These are phyloP conservation scores for Phytophthora syringae DNA, from an alignment of 352 stramenopile genomes.

Conservation along the genomic window DNA sequence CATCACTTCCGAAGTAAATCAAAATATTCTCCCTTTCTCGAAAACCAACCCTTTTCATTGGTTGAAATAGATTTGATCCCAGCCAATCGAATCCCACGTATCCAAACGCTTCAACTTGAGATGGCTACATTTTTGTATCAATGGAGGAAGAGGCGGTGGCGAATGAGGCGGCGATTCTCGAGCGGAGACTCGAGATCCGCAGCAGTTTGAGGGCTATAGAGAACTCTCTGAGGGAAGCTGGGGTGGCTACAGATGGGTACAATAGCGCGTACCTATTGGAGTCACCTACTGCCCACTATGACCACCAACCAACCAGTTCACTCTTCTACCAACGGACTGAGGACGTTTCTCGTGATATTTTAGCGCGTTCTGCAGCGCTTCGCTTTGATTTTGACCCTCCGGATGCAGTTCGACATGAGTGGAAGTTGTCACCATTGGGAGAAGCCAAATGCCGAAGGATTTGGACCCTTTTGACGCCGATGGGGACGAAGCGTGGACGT, in stretches of 20 bases:
- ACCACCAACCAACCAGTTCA: slow-evolving; percentile 14
- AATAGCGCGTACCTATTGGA: slow-evolving; percentile 60
- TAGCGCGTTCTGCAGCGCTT: slow-evolving; percentile 24
- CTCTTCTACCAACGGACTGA: slow-evolving; percentile 47
- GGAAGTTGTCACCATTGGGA: slow-evolving; percentile 50
- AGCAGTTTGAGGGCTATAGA: slow-evolving; percentile 44
- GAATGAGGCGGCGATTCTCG: slow-evolving; percentile 44
- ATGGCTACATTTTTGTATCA: slow-evolving; percentile 32
- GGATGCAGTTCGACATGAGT: slow-evolving; percentile 39
- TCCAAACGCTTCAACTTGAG: slow-evolving; percentile 15
- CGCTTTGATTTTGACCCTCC: slow-evolving; percentile 60
- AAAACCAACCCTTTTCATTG: slow-evolving; percentile 13
- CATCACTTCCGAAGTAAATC: slow-evolving; percentile 27
- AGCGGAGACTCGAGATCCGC: slow-evolving; percentile 45
- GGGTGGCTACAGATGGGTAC: slow-evolving; percentile 63
- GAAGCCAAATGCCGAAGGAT: slow-evolving; percentile 54
- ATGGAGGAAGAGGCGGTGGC: slow-evolving; percentile 14
- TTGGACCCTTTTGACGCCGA: slow-evolving; percentile 66
- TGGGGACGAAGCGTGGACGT: slow-evolving; percentile 55
- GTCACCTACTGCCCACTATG: slow-evolving; percentile 14
- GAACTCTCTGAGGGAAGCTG: slow-evolving; percentile 52
- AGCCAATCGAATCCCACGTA: slow-evolving; percentile 20
- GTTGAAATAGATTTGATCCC: slow-evolving; percentile 6
- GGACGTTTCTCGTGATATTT: slow-evolving; percentile 16
- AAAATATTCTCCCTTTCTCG: slow-evolving; percentile 26